Evolutionary conservation across 2,329 filamentous ascomycete genomes (phyloP), one percentile per base, ranked within the genome.

Genomic region (Hymenoscyphus scutula): DNA sequence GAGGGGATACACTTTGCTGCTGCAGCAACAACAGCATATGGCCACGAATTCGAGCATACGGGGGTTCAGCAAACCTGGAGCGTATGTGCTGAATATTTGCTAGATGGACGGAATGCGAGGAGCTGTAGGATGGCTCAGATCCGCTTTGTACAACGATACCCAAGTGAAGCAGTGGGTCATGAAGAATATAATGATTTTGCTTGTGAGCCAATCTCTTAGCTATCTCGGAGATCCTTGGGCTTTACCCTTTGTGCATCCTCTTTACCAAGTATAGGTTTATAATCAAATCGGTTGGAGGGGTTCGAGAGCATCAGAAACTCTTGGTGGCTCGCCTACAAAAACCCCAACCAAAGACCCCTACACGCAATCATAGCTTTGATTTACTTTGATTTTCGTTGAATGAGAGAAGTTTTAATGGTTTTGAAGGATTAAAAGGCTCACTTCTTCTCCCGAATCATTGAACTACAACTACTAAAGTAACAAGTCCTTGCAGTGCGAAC

Each of bases 81-180:
- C 19, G 4, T 48, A 25, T 23, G n/a, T 48, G 41, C n/a, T 34
- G 17, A n/a, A 45, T 45, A 19, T n/a, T 19, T 19, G 17, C 5
- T 41, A 17, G n/a, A 41, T 15, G 38, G 38, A 41, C 23, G 19
- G n/a, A 10, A 23, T 10, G 8, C 11, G 41, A 10, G 76, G 41
- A 6, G 19, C 41, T 48, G 41, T 48, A 23, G 7, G 19, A 23
- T n/a, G n/a, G n/a, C 41, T 48, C 41, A 23, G 41, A 23, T 45
- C 8, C 41, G n/a, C 41, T 19, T 19, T 45, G 41, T 45, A 48
- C 41, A 48, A 48, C n/a, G 41, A 48, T 23, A 48, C n/a, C 41
- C 41, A 48, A 25, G 23, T 19, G 41, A 25, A 48, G 41, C 41
- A 23, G 11, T 48, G 41, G 41, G 41, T 17, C 41, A 48, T n/a